These are phyloP conservation scores for Hyaloscypha finlandica DNA, from an alignment of 495 filamentous ascomycete species.

Conservation along the genomic window DNA sequence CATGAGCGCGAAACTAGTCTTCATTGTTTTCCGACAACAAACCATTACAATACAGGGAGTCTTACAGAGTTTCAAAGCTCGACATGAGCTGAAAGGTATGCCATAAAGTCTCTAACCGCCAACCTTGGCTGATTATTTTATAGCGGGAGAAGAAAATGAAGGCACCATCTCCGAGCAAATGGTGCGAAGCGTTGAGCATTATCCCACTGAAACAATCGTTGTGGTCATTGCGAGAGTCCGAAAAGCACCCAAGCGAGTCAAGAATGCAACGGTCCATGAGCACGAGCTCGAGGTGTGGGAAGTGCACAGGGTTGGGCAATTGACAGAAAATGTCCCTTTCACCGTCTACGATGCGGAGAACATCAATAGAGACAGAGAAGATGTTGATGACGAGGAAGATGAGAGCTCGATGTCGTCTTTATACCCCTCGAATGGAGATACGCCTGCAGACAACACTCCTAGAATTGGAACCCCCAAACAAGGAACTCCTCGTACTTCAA, in stretches of 20 bases:
- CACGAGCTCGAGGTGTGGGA: slow-evolving; percentile 79
- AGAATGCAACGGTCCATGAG: slow-evolving; percentile 73
- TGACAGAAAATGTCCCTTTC: slow-evolving; percentile 45
- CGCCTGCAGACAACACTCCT: background rate
- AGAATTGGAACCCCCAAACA: background rate
- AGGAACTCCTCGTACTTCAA: slow-evolving; percentile 11
- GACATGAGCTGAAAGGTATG: slow-evolving; percentile 36
- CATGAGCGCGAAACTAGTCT: slow-evolving; percentile 85
- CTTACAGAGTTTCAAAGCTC: slow-evolving; percentile 56
- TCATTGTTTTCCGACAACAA: slow-evolving; percentile 59
- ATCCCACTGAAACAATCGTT: slow-evolving; percentile 80
- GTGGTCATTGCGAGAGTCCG: slow-evolving; percentile 76
- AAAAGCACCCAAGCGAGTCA: slow-evolving; percentile 72
- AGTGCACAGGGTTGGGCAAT: slow-evolving; percentile 64
- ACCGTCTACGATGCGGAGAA: slow-evolving; percentile 40
- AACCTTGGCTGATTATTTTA: background rate
- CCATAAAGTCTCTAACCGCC: background rate
- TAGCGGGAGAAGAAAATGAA: slow-evolving; percentile 17
- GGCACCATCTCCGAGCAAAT: slow-evolving; percentile 57
- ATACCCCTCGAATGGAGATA: background rate
- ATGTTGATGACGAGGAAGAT: slow-evolving; percentile 30
- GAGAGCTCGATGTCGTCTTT: background rate
- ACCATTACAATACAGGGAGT: slow-evolving; percentile 82
- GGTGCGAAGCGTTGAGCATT: slow-evolving; percentile 81
- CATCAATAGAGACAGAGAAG: slow-evolving; percentile 32